Conservation (phyloP, 345 rosid species). For the Brassica cretica region DNA sequence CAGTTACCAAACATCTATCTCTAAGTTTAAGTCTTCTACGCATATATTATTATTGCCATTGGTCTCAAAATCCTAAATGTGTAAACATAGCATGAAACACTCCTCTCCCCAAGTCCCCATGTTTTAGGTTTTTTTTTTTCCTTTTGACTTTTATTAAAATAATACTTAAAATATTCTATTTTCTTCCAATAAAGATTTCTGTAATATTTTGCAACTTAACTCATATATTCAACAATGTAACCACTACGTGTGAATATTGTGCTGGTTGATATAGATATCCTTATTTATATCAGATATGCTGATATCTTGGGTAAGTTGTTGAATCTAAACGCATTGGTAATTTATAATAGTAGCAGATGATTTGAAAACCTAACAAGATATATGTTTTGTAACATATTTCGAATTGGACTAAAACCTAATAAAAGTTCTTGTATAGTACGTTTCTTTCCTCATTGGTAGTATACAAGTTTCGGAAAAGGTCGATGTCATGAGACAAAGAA, state of each 20-base stretch:
- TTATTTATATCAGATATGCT: not conserved
- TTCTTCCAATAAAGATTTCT: not conserved
- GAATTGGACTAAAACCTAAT: not conserved
- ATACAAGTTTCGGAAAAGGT: not conserved
- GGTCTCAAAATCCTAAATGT: constrained; percentile 55
- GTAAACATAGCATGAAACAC: constrained; percentile 31
- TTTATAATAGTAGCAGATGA: not conserved
- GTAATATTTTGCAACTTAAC: not conserved
- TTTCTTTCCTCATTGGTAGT: not conserved
- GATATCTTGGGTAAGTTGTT: not conserved
- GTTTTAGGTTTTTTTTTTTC: constrained; percentile 18
- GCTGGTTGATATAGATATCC: not conserved
- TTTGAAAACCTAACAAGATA: not conserved
- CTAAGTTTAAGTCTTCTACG: constrained; percentile 35
- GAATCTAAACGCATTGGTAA: not conserved
- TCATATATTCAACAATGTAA: not conserved
- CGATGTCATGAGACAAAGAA: constrained; percentile 4
- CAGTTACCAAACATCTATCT: not conserved
- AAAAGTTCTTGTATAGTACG: not conserved
- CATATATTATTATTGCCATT: constrained; percentile 40
- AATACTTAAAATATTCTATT: not conserved
- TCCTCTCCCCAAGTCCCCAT: constrained; percentile 16
- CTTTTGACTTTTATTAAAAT: constrained; percentile 33
- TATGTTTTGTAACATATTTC: not conserved
- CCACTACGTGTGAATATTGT: not conserved